Base-by-base conservation (phyloP, 257 asterid species). In the Scutellaria galericulata region DNA sequence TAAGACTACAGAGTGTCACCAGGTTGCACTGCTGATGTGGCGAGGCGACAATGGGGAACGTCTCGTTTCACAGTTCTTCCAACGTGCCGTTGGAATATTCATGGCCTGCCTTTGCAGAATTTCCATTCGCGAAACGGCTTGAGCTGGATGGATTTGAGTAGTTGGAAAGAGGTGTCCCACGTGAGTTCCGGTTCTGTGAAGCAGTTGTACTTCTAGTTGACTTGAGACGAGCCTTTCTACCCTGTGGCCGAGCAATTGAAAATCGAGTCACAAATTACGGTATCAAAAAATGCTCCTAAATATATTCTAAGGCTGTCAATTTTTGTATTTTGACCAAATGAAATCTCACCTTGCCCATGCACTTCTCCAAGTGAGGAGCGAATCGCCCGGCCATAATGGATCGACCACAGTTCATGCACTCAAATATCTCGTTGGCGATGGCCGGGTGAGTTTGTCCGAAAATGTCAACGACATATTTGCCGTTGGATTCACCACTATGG, bases 361-460 rank as follows among this genome's bases (percentile, higher is more conserved):
- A 92, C 81, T 92, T 92, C 90, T 92, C 99, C 85, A 95, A 74
- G 84, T 95, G 99, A 67, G 98, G 97, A 46, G 99, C 99, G 68
- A 95, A 95, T 42, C 95, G 76, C 58, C 98, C 99, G 63, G 98
- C 97, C 91, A 80, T 77, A 22, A 88, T 80, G 42, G 92, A 77
- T 68, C 97, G 77, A 46, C 92, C 82, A 77, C 98, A 95, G 77
- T 95, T 95, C 99, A 95, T 92, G 86, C 99, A 95, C 55, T 85
- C 86, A 8, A 95, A 86, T 70, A 95, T 76, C 60, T 95, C 99
- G 75, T 50, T 85, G 20, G 99, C 99, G 10, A 95, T 83, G 0
- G 96, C 68, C 71, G 99, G 97, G 79, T 95, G 99, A 65, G 95
- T 90, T 78, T 90, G 96, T 18, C 99, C 98, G 70, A 88, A 95